Evolutionary conservation across 2,329 filamentous ascomycete species (phyloP), one percentile per base, ranked within the genome.

Genomic region (Ustulina deusta): DNA sequence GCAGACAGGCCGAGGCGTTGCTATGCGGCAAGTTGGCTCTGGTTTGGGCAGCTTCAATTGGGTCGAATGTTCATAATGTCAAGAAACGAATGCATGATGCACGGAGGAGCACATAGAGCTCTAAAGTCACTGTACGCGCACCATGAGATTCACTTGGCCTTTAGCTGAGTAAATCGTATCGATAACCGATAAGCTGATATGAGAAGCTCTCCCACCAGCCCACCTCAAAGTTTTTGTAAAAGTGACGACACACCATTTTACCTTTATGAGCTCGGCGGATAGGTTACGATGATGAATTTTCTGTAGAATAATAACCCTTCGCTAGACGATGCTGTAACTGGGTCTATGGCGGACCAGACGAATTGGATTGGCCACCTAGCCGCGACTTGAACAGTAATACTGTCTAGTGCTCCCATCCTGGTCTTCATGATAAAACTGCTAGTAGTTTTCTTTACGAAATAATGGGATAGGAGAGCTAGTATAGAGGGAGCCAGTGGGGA

Each of bases 141-240:
- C n/a, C 15, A 38, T 48, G 64, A 32, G 52, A 58, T 63, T 46
- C 46, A 40, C 46, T 64, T 56, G 46, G 56, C 60, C 36, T 49
- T 38, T 49, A 44, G 51, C 38, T 46, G 13, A 6, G 55, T 59
- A 11, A 9, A 22, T 20, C 6, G 3, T 65, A 69, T 69, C 63
- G 66, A 69, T 69, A 69, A 55, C 2, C 15, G 61, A 65, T 65
- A 65, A 61, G 62, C 27, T 32, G 62, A 65, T 62, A 62, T 11
- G 20, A 27, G 49, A 29, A 59, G 63, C 66, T 68, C 61, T 61
- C 57, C 57, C 57, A 61, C 66, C 51, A 69, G 20, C 65, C 65
- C 65, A 68, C 49, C 49, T 52, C 36, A 3, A 40, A 56, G 52
- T 20, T 13, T 25, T n/a, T 6, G 11, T 29, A 48, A 58, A 52